These are phyloP conservation scores for Colletotrichum tofieldiae DNA, from an alignment of 2,329 filamentous ascomycete species.

Conservation along the genomic window DNA sequence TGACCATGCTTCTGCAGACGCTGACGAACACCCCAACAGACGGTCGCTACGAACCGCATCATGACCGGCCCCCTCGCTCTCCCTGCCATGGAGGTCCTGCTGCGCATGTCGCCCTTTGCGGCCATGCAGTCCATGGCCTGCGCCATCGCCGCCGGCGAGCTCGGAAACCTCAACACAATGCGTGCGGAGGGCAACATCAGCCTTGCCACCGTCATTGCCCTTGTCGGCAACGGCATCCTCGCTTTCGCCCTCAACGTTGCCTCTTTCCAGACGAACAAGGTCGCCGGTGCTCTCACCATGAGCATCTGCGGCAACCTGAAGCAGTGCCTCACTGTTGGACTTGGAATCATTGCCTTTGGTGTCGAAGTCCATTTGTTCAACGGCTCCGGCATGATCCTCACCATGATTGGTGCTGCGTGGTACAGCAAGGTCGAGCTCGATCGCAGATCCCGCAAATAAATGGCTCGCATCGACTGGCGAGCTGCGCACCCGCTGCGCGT, in stretches of 20 bases:
- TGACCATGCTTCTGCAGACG: conserved; percentile 18
- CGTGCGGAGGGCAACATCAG: conserved; percentile 55
- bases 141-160: conserved; percentile 68
- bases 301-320: conserved; percentile 73
- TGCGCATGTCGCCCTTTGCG: conserved; percentile 75
- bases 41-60: conserved; percentile 75
- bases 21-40: conserved; percentile 53
- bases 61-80: conserved; percentile 74
- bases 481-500: conserved; percentile 20
- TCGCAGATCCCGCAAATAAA: conserved; percentile 55
- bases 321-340: conserved; percentile 69
- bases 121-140: conserved; percentile 69
- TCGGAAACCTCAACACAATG: conserved; percentile 57
- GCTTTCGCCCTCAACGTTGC: conserved; percentile 71
- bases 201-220: conserved; percentile 55
- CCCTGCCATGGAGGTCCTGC: conserved; percentile 72
- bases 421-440: conserved; percentile 72
- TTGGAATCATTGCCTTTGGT: conserved; percentile 69
- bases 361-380: conserved; percentile 67
- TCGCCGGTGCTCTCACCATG: conserved; percentile 72
- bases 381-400: conserved; percentile 70
- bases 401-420: conserved; percentile 69
- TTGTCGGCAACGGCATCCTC: conserved; percentile 67
- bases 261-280: conserved; percentile 72
- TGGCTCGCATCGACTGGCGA: conserved; percentile 1